Evolutionary conservation across 805 yeast genomes (phyloP).

Genomic region (Saturnispora hagleri): DNA sequence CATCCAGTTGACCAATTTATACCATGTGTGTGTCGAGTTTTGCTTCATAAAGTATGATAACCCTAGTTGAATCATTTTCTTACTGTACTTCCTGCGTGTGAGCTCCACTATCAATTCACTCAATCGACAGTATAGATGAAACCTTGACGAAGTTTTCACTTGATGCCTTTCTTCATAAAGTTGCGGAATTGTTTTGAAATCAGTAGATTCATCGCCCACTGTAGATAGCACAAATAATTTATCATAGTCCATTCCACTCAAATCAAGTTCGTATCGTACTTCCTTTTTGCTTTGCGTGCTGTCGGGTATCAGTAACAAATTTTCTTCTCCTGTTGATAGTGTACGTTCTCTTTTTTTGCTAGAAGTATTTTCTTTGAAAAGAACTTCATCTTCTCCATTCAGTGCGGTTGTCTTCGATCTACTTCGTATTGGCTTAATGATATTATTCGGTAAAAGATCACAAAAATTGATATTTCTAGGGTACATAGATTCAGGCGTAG

Average conservation of each 20-base stretch:
- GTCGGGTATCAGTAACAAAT: neutral
- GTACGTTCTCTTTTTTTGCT: neutral
- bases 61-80: neutral
- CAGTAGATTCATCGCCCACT: neutral
- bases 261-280: neutral
- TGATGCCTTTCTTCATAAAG: neutral
- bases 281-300: neutral
- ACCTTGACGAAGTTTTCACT: conserved; percentile 1
- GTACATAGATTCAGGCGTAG: neutral
- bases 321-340: neutral
- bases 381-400: neutral
- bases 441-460: neutral
- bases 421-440: neutral
- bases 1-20: conserved; percentile 3
- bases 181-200: neutral
- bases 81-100: neutral
- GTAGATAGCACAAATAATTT: neutral
- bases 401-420: neutral
- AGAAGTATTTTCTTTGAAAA: neutral
- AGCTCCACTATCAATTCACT: neutral
- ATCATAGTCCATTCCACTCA: conserved; percentile 1
- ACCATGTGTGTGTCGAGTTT: conserved; percentile 1
- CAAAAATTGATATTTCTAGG: neutral
- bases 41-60: neutral
- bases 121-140: neutral